Conservation (phyloP, 1,284 basidiomycete genomes). For the Xerocomus nothofagi region DNA sequence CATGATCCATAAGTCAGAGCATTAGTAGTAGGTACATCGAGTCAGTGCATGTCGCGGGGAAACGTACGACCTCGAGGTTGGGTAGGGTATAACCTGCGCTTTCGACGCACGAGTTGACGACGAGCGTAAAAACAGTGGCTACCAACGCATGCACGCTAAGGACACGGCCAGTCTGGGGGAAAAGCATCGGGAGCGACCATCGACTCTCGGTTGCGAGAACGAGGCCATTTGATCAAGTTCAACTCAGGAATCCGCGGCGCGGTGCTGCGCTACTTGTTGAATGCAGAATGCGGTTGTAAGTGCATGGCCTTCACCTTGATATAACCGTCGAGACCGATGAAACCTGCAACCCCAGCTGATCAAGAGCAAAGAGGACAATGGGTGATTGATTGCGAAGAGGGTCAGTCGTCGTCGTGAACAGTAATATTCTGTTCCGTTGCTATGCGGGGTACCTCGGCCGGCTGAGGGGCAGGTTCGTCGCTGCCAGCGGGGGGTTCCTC, state of each 20-base stretch:
- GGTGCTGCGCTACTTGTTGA: conserved; percentile 8
- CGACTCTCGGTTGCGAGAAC: neutral
- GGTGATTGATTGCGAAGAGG: neutral
- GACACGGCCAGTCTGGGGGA: neutral
- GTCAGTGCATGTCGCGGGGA: too few relatives aligned
- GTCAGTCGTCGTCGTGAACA: conserved; percentile 54
- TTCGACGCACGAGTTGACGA: too few relatives aligned
- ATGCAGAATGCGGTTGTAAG: conserved; percentile 4
- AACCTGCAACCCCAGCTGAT: neutral
- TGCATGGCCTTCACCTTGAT: conserved; percentile 13
- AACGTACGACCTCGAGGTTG: too few relatives aligned
- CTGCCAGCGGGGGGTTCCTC: conserved; percentile 13
- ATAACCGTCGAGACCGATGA: neutral
- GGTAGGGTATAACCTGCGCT: too few relatives aligned
- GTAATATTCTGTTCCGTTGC: conserved; percentile 43
- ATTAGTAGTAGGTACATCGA: too few relatives aligned
- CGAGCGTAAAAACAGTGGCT: too few relatives aligned
- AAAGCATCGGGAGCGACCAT: neutral
- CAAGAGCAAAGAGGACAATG: neutral
- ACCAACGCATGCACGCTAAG: neutral
- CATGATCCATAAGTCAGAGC: too few relatives aligned
- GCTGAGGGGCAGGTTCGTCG: conserved; percentile 5
- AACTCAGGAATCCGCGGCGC: neutral
- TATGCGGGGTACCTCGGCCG: conserved; percentile 24
- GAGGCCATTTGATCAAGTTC: neutral